Conservation (phyloP, 2,329 filamentous ascomycete species). For the Alternaria angustiovoidea region DNA sequence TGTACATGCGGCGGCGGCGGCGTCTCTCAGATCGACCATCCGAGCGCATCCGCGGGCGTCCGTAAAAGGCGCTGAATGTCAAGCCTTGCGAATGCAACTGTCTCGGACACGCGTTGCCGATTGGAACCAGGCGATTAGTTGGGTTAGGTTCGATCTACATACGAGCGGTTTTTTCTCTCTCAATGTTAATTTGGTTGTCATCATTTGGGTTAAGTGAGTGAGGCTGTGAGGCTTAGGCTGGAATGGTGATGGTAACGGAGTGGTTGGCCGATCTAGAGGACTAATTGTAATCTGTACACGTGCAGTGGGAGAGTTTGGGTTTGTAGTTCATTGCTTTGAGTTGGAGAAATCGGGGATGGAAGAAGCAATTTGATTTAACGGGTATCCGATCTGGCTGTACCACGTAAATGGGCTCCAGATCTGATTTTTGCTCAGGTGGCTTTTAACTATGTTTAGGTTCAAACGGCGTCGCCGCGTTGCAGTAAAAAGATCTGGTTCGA, state of each 20-base stretch:
- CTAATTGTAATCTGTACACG: not conserved
- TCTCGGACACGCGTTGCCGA: not conserved
- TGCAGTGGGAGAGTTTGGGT: not conserved
- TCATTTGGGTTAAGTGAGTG: not conserved
- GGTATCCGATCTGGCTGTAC: not conserved
- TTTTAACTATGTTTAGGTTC: not conserved
- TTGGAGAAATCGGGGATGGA: not conserved
- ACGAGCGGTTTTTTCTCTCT: not conserved
- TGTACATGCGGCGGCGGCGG: not conserved
- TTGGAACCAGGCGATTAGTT: not conserved
- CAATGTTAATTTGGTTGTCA: not conserved
- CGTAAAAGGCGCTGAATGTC: not conserved
- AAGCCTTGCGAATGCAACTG: not conserved
- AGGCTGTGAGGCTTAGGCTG: slow-evolving; percentile 1
- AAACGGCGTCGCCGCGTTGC: slow-evolving; percentile 1
- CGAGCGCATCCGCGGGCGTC: not conserved
- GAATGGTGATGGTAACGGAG: not conserved
- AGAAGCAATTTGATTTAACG: not conserved
- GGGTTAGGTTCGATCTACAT: not conserved
- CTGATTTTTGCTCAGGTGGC: not conserved
- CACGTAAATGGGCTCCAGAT: not conserved
- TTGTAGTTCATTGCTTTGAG: not conserved
- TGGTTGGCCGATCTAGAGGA: not conserved
- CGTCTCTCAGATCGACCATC: not conserved
- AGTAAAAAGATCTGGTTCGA: not conserved